Conservation (phyloP, 805 yeast genomes). For the Saccharomycopsis sp. region DNA sequence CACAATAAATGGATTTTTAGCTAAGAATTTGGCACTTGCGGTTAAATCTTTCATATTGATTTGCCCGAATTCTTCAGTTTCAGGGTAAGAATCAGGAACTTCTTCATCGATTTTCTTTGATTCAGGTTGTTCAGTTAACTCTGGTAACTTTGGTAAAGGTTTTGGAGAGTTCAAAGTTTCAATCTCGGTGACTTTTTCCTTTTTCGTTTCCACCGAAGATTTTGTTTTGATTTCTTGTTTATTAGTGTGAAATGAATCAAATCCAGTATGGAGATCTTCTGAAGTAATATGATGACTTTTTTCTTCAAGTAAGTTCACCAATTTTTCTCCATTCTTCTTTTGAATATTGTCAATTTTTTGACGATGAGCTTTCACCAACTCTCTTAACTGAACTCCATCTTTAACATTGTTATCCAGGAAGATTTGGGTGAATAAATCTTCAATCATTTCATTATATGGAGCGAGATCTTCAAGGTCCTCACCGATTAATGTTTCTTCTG, state of each 20-base stretch:
- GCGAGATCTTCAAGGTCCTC: conserved; percentile 39
- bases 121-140: conserved; percentile 2
- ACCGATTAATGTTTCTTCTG: conserved; percentile 41
- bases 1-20: conserved; percentile 52
- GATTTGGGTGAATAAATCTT: conserved; percentile 74
- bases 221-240: conserved; percentile 14
- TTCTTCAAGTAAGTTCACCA: conserved; percentile 59
- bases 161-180: conserved; percentile 26
- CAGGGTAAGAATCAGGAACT: conserved; percentile 45
- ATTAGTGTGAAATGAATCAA: conserved; percentile 36
- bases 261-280: conserved; percentile 88
- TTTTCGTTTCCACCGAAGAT: conserved; percentile 46
- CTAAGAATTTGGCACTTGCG: conserved; percentile 41
- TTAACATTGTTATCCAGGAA: conserved; percentile 41
- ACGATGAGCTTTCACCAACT: conserved; percentile 49
- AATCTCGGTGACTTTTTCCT: conserved; percentile 20
- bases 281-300: conserved; percentile 69
- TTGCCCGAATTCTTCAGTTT: conserved; percentile 54
- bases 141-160: background rate
- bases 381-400: conserved; percentile 33
- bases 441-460: conserved; percentile 86
- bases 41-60: conserved; percentile 39
- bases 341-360: conserved; percentile 59
- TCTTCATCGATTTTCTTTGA: conserved; percentile 20
- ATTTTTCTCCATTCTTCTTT: conserved; percentile 51